Base-by-base conservation (phyloP, 2,329 filamentous ascomycete genomes). In the Plenodomus biglobosus region DNA sequence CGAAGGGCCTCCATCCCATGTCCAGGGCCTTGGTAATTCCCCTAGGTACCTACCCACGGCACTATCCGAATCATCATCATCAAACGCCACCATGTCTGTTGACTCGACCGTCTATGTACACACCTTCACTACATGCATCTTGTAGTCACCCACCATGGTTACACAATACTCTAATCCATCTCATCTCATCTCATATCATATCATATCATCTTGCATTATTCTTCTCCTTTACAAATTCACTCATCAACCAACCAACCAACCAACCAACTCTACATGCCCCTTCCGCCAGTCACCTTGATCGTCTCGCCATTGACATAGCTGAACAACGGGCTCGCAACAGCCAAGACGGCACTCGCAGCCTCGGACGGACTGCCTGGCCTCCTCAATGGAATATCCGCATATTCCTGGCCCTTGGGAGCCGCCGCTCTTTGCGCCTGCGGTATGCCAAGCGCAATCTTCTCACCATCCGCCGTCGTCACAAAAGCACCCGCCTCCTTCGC, bases 271-370 rank as follows among this genome's bases (percentile, higher is more conserved):
- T 79, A 85, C 70, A 83, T 84, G 62, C 80, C 81, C 57, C 82
- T 77, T 2, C 90, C 90, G 13, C 90, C 90, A 4, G 89, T 94
- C 43, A 94, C 89, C 76, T 85, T 88, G 59, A 95, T 87, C 0
- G 89, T 92, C 80, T 95, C 90, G 0, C 91, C 90, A 53, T 82
- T 86, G 3, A 95, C 89, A 75, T 95, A 95, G 35, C 85, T 85
- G 64, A 94, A 90, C 65, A 92, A 71, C 21, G 91, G 90, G 66
- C 88, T 92, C 2, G 85, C 88, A 21, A 94, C 85, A 6, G 86
- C 90, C 68, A 95, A 66, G 42, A 95, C 83, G 32, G 84, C 83
- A 50, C 83, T 83, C 20, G 90, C 91, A 10, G 90, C 91, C 76
- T 95, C 91, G 2, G 85, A 86, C 0, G 91, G 84, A 18, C 83